Conservation (phyloP, 805 yeast genomes). For the Kodamaea leandrae region DNA sequence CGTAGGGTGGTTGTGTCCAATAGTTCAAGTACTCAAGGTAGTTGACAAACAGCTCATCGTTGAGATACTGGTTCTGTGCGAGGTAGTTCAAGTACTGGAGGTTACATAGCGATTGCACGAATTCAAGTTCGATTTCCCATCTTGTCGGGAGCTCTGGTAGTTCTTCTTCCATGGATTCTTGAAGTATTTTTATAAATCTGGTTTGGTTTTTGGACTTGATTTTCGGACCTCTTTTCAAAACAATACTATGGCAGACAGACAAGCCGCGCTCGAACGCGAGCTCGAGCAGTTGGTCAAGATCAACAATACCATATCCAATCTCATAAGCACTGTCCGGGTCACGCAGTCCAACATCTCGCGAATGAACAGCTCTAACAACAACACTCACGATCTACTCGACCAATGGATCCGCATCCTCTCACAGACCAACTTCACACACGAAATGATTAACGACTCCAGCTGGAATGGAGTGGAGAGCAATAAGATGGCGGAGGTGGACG, state of each 20-base stretch:
- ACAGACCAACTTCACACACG: constrained; percentile 55
- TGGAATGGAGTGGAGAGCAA: constrained; percentile 33
- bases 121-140: constrained; percentile 90
- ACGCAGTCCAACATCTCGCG: constrained; percentile 30
- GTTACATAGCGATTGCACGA: constrained; percentile 89
- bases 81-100: constrained; percentile 81
- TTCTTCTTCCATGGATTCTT: not conserved
- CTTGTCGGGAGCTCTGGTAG: constrained; percentile 54
- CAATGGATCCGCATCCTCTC: constrained; percentile 62
- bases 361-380: constrained; percentile 42
- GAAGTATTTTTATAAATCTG: not conserved
- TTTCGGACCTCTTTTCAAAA: no score
- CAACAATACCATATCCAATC: constrained; percentile 30
- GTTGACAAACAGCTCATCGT: constrained; percentile 66
- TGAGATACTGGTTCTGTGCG: constrained; percentile 78
- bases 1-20: constrained; percentile 75
- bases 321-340: constrained; percentile 27
- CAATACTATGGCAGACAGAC: not conserved
- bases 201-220: constrained; percentile 13
- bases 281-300: constrained; percentile 30
- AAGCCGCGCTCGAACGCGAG: constrained; percentile 24
- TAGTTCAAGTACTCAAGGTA: constrained; percentile 81
- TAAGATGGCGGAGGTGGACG: constrained; percentile 12
- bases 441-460: constrained; percentile 42
- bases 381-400: constrained; percentile 50